phyloP scores from a whole-genome alignment of 148 eudicot genomes.

The Euryodendron excelsum region DNA sequence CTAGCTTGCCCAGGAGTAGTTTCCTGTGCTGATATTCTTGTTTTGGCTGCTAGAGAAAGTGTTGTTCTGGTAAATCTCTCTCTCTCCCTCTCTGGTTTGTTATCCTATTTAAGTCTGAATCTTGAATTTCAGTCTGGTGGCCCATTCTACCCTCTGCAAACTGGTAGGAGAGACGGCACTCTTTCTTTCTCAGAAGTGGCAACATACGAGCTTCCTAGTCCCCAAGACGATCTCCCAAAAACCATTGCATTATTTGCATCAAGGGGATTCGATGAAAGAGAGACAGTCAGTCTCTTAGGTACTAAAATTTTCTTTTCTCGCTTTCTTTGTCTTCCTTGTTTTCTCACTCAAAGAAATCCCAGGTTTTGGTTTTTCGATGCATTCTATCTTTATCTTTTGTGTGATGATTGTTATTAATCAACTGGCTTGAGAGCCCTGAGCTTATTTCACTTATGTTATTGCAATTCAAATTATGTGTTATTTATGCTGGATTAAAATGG shows the following conservation, averaged over 20 bases:
- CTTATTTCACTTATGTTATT: neutral
- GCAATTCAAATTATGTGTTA: neutral
- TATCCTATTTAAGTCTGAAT: neutral
- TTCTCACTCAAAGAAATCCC: neutral
- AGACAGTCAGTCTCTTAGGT: conserved; percentile 56
- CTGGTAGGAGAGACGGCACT: conserved; percentile 59
- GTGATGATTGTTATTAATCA: no score
- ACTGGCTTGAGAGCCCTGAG: no score
- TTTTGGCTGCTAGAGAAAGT: conserved; percentile 57
- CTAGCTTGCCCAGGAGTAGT: conserved; percentile 55
- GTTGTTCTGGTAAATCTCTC: conserved; percentile 37
- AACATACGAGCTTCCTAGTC: conserved; percentile 50
- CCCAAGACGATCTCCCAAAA: conserved; percentile 36
- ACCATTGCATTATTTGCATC: conserved; percentile 32
- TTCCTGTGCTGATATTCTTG: conserved; percentile 64
- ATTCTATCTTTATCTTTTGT: no score
- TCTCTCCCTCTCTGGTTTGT: conserved; percentile 9
- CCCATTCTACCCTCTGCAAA: conserved; percentile 59
- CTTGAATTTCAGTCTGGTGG: conserved; percentile 49
- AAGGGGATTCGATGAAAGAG: conserved; percentile 48
- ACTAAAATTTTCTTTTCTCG: neutral
- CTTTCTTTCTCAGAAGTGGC: conserved; percentile 38
- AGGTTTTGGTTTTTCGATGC: no score
- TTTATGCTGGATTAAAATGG: neutral
- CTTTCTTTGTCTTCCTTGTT: neutral